phyloP scores from a whole-genome alignment of 768 basidiomycete genomes.

The Lentinula guzmanii region DNA sequence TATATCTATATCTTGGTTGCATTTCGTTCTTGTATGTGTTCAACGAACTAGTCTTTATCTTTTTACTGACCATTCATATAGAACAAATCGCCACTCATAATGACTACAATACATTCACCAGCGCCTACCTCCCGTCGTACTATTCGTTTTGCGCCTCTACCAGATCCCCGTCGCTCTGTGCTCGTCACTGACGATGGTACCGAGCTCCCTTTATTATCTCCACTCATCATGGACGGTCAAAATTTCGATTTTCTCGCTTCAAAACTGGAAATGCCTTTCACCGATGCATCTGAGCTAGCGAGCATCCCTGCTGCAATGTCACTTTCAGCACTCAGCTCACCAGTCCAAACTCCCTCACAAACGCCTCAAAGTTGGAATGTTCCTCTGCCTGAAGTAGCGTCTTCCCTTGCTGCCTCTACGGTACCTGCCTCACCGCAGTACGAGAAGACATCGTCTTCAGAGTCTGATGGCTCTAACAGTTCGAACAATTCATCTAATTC shows the following conservation, averaged over 20 bases:
- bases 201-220: conserved; percentile 26
- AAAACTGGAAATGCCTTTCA: not conserved
- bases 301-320: conserved; percentile 4
- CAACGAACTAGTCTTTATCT: not conserved
- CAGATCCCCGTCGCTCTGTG: conserved; percentile 60
- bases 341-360: not conserved
- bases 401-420: not conserved
- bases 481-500: not conserved
- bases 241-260: not conserved
- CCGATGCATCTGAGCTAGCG: not conserved
- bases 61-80: not conserved
- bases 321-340: not conserved
- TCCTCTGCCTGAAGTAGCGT: not conserved
- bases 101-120: not conserved
- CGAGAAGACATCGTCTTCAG: not conserved
- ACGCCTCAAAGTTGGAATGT: conserved; percentile 1
- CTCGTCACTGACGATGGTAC: conserved; percentile 34
- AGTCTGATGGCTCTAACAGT: not conserved
- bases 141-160: conserved; percentile 80
- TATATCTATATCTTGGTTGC: not conserved
- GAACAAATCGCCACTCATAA: not conserved
- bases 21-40: not conserved
- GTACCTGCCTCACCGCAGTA: not conserved
- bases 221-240: not conserved
- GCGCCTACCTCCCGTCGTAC: not conserved